Base-by-base conservation (phyloP, 176 grass and related monocot species). In the Hordeum marinum region DNA sequence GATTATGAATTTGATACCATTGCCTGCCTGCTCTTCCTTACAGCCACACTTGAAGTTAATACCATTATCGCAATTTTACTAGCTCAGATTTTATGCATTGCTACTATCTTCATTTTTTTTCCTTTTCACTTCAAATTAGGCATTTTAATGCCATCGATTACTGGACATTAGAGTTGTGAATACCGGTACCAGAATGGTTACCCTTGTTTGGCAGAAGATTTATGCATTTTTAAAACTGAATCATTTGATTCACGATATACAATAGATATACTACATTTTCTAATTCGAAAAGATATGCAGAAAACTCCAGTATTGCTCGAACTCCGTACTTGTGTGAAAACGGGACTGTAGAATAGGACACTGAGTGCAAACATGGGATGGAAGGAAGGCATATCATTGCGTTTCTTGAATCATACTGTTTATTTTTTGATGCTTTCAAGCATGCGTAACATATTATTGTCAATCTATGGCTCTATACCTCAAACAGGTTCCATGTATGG, bases 1-100 rank as follows among this genome's bases (percentile, higher is more conserved):
- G 79, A 76, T 55, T 68, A 40, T 82, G 11, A 81, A 87, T 81
- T 9, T 75, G n/a, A 73, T 73, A 31, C 25, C 17, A 46, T 74
- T 48, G 71, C 71, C 24, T 31, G 71, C 29, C 45, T 52, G 43
- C 52, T 31, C 72, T 75, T 75, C 72, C 45, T 75, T 52, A 8
- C 72, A 50, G 14, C 23, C 72, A 75, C 72, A 75, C 26, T 75
- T 75, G 41, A 72, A 50, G 42, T 50, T 73, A 73, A 27, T 13
- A 48, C 42, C 71, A 74, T 50, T 14, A 31, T 20, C 48, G 46
- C 70, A 73, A 72, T 14, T 72, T 72, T 25, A 24, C 6, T 73
- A 48, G 43, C 45, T 75, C 43, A 75, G 15, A 6, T 75, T 50
- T 75, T 74, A 15, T 15, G 7, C 71, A 50, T 20, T 75, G 15